Conservation (phyloP, 495 filamentous ascomycete species). For the Penicillium fimorum region DNA sequence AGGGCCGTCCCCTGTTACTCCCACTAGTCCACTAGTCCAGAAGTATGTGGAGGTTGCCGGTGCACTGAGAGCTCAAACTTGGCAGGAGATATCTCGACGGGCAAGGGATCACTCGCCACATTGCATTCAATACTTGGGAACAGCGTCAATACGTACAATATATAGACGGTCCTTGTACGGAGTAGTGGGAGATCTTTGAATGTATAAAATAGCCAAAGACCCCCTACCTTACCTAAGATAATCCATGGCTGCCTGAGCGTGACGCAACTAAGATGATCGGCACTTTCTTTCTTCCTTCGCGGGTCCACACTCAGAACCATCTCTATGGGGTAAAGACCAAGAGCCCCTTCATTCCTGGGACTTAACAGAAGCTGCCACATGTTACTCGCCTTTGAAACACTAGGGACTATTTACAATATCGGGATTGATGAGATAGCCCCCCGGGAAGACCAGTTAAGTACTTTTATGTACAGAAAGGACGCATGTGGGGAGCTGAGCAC, state of each 20-base stretch:
- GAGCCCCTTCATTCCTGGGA: slow-evolving; percentile 24
- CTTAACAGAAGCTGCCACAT: slow-evolving; percentile 6
- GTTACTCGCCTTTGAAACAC: background rate
- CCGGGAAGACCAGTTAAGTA: background rate
- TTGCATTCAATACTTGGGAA: background rate
- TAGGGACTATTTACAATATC: background rate
- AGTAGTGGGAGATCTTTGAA: background rate
- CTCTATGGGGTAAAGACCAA: slow-evolving; percentile 12
- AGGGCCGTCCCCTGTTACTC: background rate
- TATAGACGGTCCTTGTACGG: background rate
- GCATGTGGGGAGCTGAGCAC: slow-evolving; percentile 9
- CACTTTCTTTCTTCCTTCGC: background rate
- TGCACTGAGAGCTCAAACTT: slow-evolving; percentile 8
- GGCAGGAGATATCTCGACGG: slow-evolving; percentile 9
- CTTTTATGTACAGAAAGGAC: background rate
- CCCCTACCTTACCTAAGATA: background rate
- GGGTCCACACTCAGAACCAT: slow-evolving; percentile 19
- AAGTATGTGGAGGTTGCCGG: slow-evolving; percentile 11
- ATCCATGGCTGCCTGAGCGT: background rate
- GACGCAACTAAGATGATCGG: background rate
- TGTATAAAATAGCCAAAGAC: background rate
- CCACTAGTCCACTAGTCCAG: background rate
- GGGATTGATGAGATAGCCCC: background rate
- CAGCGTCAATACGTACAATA: background rate
- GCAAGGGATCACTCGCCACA: slow-evolving; percentile 13